These are phyloP conservation scores for Paramecium tetraurelia DNA, from an alignment of 73 alveolate genomes.

Conservation along the genomic window DNA sequence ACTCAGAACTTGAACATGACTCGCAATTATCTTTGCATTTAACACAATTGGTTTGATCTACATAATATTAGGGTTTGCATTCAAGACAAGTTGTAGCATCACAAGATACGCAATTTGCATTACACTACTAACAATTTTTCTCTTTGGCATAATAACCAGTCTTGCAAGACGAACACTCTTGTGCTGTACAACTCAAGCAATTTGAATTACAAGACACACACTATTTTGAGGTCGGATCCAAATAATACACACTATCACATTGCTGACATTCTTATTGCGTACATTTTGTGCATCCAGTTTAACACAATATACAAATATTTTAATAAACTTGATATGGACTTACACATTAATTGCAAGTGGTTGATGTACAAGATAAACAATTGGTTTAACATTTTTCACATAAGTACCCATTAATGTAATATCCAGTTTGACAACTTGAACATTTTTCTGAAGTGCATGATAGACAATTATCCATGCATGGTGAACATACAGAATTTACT, in stretches of 20 bases:
- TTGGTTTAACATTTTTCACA: background rate
- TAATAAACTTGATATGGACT: background rate
- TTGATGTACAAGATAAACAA: background rate
- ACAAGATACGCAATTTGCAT: background rate
- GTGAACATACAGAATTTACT: background rate
- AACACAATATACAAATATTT: background rate
- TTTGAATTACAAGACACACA: background rate
- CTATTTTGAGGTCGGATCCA: background rate
- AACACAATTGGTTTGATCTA: background rate
- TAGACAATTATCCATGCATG: background rate
- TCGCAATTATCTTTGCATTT: background rate
- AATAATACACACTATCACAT: background rate
- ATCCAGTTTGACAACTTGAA: conserved; percentile 7
- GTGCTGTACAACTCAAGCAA: background rate
- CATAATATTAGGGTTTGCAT: background rate
- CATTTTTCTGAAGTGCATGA: background rate
- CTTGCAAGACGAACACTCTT: background rate
- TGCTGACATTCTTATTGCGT: background rate
- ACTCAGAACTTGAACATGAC: background rate
- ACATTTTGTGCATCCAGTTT: background rate
- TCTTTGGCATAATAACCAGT: background rate
- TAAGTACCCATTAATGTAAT: background rate
- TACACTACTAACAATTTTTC: background rate
- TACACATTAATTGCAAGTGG: background rate
- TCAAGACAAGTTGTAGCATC: background rate